Evolutionary conservation across 2,329 filamentous ascomycete species (phyloP).

Genomic region (Ceratocystis destructans): DNA sequence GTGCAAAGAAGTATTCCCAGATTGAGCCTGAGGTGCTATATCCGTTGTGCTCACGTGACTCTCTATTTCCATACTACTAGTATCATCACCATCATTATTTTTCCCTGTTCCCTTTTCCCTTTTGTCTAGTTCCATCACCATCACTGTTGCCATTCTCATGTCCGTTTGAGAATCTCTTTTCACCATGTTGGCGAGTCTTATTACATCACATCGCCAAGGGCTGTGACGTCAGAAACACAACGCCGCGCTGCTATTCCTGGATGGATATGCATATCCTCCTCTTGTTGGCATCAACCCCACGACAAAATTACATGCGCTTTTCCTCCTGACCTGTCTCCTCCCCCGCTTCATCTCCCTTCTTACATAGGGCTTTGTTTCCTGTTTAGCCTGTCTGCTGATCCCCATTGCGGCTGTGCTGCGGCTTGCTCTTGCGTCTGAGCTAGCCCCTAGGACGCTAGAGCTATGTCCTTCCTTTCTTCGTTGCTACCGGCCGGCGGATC

Average conservation of each 20-base stretch:
- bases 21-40: no score
- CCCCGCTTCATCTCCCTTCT: not conserved
- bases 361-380: slow-evolving; percentile 1
- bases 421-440: not conserved
- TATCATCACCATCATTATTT: no score
- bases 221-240: not conserved
- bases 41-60: no score
- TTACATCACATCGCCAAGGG: no score
- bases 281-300: not conserved
- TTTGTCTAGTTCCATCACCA: no score
- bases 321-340: not conserved
- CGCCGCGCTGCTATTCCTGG: not conserved
- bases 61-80: no score
- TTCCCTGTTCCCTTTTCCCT: no score
- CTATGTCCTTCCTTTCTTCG: not conserved
- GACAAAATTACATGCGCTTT: not conserved
- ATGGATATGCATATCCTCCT: not conserved
- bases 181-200: no score
- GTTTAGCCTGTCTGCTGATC: slow-evolving; percentile 2
- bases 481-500: not conserved
- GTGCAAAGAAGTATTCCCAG: no score
- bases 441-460: no score
- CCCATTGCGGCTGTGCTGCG: slow-evolving; percentile 5
- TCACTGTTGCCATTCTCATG: no score
- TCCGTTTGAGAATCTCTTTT: no score